A percentile compares a stretch with the other conserved stretches of the same genome.
phyloP scores from a whole-genome alignment of 192 early-diverging fungal species.

The Coemansia sp. region DNA sequence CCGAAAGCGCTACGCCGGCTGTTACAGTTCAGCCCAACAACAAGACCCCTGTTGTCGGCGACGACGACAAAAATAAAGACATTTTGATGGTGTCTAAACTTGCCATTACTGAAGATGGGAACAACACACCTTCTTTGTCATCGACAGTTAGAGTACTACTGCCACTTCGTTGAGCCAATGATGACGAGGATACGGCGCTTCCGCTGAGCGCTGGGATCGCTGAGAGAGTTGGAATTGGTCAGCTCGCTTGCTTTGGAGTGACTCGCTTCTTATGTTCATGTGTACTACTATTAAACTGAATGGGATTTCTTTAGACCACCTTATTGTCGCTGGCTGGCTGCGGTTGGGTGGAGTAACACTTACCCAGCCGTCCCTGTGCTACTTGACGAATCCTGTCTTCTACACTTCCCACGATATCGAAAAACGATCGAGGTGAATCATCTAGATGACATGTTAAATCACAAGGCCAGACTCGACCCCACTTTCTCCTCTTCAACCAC shows the following conservation, averaged over 20 bases:
- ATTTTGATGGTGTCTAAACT: neutral
- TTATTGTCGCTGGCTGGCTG: neutral
- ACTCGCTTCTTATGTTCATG: neutral
- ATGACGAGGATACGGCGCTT: neutral
- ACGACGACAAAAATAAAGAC: neutral
- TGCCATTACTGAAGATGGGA: neutral
- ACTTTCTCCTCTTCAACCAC: neutral
- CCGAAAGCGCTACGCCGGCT: neutral
- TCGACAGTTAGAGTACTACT: neutral
- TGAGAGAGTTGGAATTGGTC: neutral
- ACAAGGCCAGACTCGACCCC: neutral
- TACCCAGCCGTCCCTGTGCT: neutral
- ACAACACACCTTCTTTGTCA: neutral
- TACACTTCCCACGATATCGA: too few relatives aligned
- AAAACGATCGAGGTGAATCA: neutral
- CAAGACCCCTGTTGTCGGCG: neutral
- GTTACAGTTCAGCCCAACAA: neutral
- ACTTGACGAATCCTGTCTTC: neutral
- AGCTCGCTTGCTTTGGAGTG: neutral
- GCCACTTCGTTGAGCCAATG: neutral
- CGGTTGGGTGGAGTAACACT: neutral
- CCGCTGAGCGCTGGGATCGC: neutral
- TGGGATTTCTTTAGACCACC: neutral
- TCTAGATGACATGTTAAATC: neutral
- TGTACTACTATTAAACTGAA: neutral